A percentile compares a stretch with the other conserved stretches of the same genome.
phyloP scores from a whole-genome alignment of 305 asterid species.

The Ilex paraguariensis region DNA sequence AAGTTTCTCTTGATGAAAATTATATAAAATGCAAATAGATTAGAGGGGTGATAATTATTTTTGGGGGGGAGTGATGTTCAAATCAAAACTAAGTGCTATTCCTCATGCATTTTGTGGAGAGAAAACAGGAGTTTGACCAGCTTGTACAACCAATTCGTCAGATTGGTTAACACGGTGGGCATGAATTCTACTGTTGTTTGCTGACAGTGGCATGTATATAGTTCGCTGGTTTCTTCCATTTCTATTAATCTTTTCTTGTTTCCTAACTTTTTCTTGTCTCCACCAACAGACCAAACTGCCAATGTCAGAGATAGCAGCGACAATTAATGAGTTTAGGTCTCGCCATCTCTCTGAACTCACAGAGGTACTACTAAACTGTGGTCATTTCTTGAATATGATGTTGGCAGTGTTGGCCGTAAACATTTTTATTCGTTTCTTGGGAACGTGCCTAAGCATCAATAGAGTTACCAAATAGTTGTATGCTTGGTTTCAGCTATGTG shows the following conservation, averaged over 20 bases:
- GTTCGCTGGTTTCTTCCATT: background rate
- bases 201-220: background rate
- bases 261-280: background rate
- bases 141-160: no score
- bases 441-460: no score
- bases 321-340: conserved; percentile 91
- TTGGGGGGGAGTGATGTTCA: no score
- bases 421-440: background rate
- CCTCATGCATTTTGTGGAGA: no score
- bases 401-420: background rate
- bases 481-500: conserved; percentile 49
- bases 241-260: no score
- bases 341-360: conserved; percentile 98
- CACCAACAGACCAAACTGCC: conserved; percentile 81
- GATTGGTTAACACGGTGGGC: no score
- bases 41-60: no score
- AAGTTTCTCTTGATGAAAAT: no score
- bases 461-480: background rate
- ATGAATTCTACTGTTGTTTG: no score
- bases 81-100: no score
- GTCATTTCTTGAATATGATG: background rate
- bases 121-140: no score
- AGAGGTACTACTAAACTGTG: conserved; percentile 53
- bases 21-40: no score
- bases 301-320: conserved; percentile 81